phyloP scores from a whole-genome alignment of 2,329 filamentous ascomycete species.

The Trichoderma afroharzianum region DNA sequence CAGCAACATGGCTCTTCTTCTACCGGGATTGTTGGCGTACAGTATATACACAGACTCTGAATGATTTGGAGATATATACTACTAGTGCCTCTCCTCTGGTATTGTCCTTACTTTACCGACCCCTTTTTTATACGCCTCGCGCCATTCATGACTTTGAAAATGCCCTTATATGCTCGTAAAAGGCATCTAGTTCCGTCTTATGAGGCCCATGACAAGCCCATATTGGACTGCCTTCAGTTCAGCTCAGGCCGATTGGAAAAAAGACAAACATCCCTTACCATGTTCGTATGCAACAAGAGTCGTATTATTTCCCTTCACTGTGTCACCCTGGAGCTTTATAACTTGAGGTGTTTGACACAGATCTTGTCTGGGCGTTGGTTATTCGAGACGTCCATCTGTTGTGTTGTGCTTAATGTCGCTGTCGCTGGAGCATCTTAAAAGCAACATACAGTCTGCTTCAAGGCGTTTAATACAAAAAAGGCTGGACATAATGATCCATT shows the following conservation, averaged over 20 bases:
- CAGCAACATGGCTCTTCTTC: too few relatives aligned
- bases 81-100: too few relatives aligned
- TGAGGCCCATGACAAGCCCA: neutral
- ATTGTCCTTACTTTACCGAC: too few relatives aligned
- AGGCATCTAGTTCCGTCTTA: neutral
- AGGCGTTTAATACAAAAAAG: neutral
- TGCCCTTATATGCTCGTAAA: neutral
- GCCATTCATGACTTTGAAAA: neutral
- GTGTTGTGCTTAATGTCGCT: neutral
- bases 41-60: too few relatives aligned
- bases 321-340: neutral
- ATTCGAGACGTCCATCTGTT: neutral
- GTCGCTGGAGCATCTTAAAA: neutral
- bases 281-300: neutral
- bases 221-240: neutral
- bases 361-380: neutral
- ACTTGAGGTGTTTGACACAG: neutral
- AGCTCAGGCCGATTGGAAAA: neutral
- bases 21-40: too few relatives aligned
- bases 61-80: too few relatives aligned
- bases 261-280: neutral
- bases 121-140: neutral
- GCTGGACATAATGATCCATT: neutral
- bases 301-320: neutral
- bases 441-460: neutral